These are phyloP conservation scores for Trichoderma endophyticum DNA, from an alignment of 2,329 filamentous ascomycete genomes.

Conservation along the genomic window DNA sequence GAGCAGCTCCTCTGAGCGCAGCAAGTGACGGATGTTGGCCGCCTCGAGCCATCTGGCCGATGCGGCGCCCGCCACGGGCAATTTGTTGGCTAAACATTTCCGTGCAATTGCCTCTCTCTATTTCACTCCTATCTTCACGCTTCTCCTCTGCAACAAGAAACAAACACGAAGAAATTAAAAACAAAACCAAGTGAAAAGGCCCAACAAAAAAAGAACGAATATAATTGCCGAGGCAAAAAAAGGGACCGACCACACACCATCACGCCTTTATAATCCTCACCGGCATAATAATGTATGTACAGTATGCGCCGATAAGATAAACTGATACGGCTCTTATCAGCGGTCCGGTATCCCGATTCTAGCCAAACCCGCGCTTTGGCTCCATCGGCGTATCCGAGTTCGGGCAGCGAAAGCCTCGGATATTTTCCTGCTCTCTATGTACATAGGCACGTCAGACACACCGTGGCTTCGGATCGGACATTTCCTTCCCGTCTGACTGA, in stretches of 20 bases:
- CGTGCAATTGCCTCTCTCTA: background rate
- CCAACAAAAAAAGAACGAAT: background rate
- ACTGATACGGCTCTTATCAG: background rate
- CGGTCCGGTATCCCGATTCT: background rate
- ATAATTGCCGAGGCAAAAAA: conserved; percentile 14
- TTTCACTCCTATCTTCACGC: background rate
- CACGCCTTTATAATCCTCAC: conserved; percentile 58
- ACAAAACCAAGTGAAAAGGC: background rate
- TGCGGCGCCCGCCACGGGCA: conserved; percentile 26
- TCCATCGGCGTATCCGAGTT: background rate
- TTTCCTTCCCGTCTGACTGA: background rate
- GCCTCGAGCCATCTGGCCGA: conserved; percentile 25
- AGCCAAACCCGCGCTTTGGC: background rate
- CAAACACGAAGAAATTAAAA: background rate
- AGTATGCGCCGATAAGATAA: conserved; percentile 14
- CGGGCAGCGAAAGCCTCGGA: background rate
- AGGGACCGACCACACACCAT: background rate
- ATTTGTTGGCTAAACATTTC: conserved; percentile 27
- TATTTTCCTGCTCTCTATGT: background rate
- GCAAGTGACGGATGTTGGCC: conserved; percentile 20
- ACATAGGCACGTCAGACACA: background rate
- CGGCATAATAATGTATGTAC: background rate
- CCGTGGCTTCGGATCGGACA: background rate
- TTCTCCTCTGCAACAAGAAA: background rate
- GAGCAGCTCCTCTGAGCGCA: conserved; percentile 8